Evolutionary conservation across 495 filamentous ascomycete genomes (phyloP).

Genomic region (Glonium stellatum): DNA sequence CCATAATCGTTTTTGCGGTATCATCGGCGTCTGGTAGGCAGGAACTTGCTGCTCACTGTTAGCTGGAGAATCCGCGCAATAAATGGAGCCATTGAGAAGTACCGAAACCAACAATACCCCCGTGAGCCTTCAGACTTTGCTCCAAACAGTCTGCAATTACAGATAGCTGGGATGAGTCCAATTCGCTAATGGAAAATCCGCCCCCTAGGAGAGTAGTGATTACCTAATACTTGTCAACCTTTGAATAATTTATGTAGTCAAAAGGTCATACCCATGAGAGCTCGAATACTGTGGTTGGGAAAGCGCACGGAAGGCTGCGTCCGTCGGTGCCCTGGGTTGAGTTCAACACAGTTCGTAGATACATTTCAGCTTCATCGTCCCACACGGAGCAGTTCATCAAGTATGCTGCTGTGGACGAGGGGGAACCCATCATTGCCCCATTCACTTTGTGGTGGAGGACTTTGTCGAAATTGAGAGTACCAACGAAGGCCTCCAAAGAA

Average conservation of each 20-base stretch:
- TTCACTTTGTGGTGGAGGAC: constrained; percentile 41
- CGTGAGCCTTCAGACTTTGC: too few species aligned
- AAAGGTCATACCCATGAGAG: constrained; percentile 22
- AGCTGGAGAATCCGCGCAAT: background rate
- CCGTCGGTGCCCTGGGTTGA: background rate
- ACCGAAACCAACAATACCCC: too few species aligned
- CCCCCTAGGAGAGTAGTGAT: constrained; percentile 13
- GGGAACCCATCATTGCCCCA: constrained; percentile 44
- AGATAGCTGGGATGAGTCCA: too few species aligned
- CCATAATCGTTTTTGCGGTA: constrained; percentile 37
- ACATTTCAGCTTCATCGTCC: constrained; percentile 34
- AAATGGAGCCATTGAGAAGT: too few species aligned
- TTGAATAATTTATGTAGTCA: constrained; percentile 23
- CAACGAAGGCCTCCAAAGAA: constrained; percentile 45
- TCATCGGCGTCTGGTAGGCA: constrained; percentile 45
- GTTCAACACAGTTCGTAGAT: constrained; percentile 18
- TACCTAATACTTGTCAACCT: constrained; percentile 11
- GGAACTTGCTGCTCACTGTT: constrained; percentile 23
- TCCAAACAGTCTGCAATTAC: too few species aligned
- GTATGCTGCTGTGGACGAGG: constrained; percentile 45
- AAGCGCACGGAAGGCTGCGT: constrained; percentile 19
- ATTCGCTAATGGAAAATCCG: constrained; percentile 13
- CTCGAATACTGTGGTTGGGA: constrained; percentile 21
- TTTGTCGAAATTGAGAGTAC: constrained; percentile 40
- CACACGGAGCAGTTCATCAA: constrained; percentile 38